These are phyloP conservation scores for Chlorociboria aeruginascens DNA, from an alignment of 495 filamentous ascomycete genomes.

Conservation along the genomic window DNA sequence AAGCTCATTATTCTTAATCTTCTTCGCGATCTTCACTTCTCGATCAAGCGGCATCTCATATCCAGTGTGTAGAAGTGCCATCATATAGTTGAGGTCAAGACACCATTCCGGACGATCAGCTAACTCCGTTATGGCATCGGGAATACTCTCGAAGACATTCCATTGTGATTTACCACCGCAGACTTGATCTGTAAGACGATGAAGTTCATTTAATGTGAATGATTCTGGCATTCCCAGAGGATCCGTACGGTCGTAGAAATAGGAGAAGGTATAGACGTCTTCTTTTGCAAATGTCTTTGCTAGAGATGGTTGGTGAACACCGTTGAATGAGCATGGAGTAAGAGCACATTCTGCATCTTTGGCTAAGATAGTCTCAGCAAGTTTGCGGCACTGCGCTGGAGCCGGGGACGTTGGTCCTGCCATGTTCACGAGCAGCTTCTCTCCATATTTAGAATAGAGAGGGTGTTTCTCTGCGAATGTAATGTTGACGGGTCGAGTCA, in stretches of 20 bases:
- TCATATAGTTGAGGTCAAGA: conserved; percentile 91
- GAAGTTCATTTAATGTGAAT: conserved; percentile 79
- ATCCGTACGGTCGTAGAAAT: conserved; percentile 89
- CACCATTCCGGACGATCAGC: conserved; percentile 75
- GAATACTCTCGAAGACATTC: conserved; percentile 63
- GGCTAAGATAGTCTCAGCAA: conserved; percentile 81
- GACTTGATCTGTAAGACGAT: conserved; percentile 70
- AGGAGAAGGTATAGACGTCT: conserved; percentile 93
- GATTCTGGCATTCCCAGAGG: conserved; percentile 92
- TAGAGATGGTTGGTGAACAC: conserved; percentile 85
- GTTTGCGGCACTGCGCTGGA: conserved; percentile 73
- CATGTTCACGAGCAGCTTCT: conserved; percentile 61
- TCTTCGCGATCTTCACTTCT: conserved; percentile 96
- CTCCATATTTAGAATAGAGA: conserved; percentile 25
- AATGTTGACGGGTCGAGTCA: conserved; percentile 55
- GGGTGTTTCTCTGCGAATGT: conserved; percentile 48
- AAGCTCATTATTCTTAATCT: conserved; percentile 92
- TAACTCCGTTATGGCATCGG: conserved; percentile 64
- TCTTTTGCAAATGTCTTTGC: conserved; percentile 86
- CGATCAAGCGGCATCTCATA: conserved; percentile 96
- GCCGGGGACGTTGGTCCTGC: conserved; percentile 65
- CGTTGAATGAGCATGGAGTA: conserved; percentile 92
- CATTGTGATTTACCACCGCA: conserved; percentile 69
- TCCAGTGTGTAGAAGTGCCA: conserved; percentile 82
- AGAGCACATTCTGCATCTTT: conserved; percentile 77